phyloP scores from a whole-genome alignment of 2,329 filamentous ascomycete species.

The Fusarium concolor region DNA sequence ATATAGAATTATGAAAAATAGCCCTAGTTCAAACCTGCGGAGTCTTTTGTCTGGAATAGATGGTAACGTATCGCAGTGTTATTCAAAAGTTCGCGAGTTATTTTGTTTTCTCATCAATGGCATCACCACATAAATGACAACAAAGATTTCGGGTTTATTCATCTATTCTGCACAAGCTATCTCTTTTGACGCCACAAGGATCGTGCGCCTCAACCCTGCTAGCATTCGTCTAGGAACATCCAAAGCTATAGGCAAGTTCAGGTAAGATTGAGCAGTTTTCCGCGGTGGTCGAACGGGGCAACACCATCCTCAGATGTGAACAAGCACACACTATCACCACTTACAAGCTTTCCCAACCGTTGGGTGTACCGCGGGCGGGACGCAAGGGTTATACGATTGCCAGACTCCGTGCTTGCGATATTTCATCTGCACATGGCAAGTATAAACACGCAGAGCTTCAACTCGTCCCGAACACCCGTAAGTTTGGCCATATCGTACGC shows the following conservation, averaged over 20 bases:
- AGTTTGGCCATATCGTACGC: background rate
- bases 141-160: background rate
- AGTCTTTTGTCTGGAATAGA: rapidly evolving
- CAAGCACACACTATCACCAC: too few species aligned
- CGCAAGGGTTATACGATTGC: background rate
- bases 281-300: too few species aligned
- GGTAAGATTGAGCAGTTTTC: too few species aligned
- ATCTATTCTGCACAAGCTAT: too few species aligned
- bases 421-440: background rate
- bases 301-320: too few species aligned
- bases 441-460: background rate
- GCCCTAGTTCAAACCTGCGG: background rate
- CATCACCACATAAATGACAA: background rate
- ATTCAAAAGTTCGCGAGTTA: background rate
- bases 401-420: too few species aligned
- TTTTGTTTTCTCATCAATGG: background rate
- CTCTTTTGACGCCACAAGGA: too few species aligned
- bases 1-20: background rate
- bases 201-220: too few species aligned
- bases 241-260: too few species aligned
- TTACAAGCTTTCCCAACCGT: too few species aligned
- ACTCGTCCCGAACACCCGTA: background rate
- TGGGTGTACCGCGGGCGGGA: too few species aligned
- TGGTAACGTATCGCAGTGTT: rapidly evolving
- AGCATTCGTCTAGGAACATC: too few species aligned